Evolutionary conservation across 441 rosid genomes (phyloP).

Genomic region (Gossypium gossypioides): DNA sequence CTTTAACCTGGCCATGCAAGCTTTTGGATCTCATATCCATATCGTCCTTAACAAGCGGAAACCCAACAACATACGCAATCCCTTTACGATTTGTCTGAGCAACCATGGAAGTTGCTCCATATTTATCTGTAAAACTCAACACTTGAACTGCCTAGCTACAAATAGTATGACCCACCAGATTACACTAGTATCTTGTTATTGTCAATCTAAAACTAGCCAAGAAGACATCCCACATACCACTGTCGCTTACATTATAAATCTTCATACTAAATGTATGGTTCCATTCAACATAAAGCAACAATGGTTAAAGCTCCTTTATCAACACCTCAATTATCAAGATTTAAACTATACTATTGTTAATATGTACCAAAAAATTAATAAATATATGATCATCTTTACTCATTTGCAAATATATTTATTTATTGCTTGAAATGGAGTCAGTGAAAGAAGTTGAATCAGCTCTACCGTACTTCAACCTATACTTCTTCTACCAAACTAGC

Average conservation of each 20-base stretch:
- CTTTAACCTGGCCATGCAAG: not conserved
- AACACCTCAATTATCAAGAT: no score
- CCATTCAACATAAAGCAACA: no score
- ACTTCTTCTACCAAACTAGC: not conserved
- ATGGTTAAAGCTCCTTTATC: no score
- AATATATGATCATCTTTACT: not conserved
- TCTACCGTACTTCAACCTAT: not conserved
- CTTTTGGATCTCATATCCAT: not conserved
- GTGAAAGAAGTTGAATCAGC: not conserved
- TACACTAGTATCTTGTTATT: not conserved
- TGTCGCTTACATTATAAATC: not conserved
- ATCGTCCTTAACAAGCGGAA: not conserved
- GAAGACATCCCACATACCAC: not conserved
- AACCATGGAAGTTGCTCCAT: not conserved
- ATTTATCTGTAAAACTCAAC: not conserved
- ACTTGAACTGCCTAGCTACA: not conserved
- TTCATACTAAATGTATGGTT: no score
- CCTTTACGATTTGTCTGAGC: not conserved
- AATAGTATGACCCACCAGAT: slow-evolving; percentile 1
- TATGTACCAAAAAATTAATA: no score
- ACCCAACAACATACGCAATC: not conserved
- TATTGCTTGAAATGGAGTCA: not conserved
- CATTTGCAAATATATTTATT: not conserved
- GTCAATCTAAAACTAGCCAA: not conserved
- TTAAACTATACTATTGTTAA: no score